Base-by-base conservation (phyloP, 495 filamentous ascomycete genomes). In the Cairneyella variabilis region DNA sequence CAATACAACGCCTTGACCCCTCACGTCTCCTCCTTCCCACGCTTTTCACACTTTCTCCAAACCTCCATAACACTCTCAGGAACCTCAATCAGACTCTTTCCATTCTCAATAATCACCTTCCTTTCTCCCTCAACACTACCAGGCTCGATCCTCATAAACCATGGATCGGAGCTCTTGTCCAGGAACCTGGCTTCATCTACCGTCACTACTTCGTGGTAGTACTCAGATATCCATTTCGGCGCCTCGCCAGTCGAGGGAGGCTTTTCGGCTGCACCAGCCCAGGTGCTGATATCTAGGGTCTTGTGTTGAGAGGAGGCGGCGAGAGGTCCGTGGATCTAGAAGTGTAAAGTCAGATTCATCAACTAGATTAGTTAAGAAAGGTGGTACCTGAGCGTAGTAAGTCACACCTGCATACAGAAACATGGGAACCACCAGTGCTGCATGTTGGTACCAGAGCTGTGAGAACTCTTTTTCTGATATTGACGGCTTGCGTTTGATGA, bases 21-120 rank as follows among this genome's bases (percentile, higher is more conserved):
- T n/a, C n/a, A n/a, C n/a, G n/a, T n/a, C n/a, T n/a, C n/a, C n/a
- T n/a, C n/a, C n/a, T n/a, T n/a, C n/a, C n/a, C n/a, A n/a, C n/a
- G n/a, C n/a, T n/a, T n/a, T n/a, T n/a, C n/a, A n/a, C n/a, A n/a
- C n/a, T n/a, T n/a, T n/a, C n/a, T n/a, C n/a, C n/a, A n/a, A n/a
- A n/a, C n/a, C n/a, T n/a, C n/a, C 32, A 21, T 39, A 2, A 51
- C 48, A 7, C 23, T 34, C 37, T 39, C 48, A n/a, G 17, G 26
- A 51, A 51, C 26, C 17, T 51, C 48, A 25, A 51, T 39, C 32
- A 39, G 23, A 7, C 2, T 18, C 30, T 51, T 51, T 12, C 48
- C 48, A 37, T 39, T 36, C 7, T 51, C 22, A 40, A 51, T 51
- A 39, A 51, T 39, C 39, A 51, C 20, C 20, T 23, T 51, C 48